Percentiles rank a stretch among this genome's conserved stretches.
phyloP scores from a whole-genome alignment of 2,329 filamentous ascomycete species.

The Emergomyces pasteurianus region DNA sequence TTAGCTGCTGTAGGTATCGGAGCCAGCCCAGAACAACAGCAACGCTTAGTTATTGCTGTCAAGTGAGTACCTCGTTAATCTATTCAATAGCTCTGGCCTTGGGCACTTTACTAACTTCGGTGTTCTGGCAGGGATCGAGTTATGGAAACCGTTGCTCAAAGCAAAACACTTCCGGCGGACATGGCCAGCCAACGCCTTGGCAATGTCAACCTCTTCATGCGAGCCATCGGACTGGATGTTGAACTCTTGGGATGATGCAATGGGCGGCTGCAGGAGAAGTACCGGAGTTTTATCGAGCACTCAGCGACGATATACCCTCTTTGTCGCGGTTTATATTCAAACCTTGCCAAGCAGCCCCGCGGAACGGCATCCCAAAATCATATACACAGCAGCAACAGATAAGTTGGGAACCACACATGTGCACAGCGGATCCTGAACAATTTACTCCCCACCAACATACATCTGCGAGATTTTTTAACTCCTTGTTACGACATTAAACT shows the following conservation, averaged over 20 bases:
- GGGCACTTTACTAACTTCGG: conserved; percentile 6
- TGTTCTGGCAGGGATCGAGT: conserved; percentile 57
- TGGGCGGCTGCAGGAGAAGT: neutral
- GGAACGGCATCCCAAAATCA: neutral
- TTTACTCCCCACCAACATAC: neutral
- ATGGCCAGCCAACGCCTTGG: conserved; percentile 73
- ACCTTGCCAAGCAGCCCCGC: neutral
- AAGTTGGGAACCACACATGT: neutral
- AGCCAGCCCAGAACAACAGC: conserved; percentile 87
- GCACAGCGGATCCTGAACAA: neutral
- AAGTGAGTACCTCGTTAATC: conserved; percentile 43
- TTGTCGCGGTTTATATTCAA: neutral
- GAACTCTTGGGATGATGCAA: conserved; percentile 51
- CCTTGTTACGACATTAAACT: neutral
- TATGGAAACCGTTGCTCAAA: conserved; percentile 82
- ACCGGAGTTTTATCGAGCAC: neutral
- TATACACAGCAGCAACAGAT: neutral
- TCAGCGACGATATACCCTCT: neutral
- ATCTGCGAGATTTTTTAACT: neutral
- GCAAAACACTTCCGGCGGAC: conserved; percentile 77
- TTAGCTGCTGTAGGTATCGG: conserved; percentile 89
- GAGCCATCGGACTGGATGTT: conserved; percentile 95
- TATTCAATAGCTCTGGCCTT: neutral
- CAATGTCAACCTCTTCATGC: conserved; percentile 97
- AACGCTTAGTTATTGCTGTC: conserved; percentile 83